Evolutionary conservation across 192 early-diverging fungal species (phyloP).

Genomic region (Tieghemiomyces parasiticus): DNA sequence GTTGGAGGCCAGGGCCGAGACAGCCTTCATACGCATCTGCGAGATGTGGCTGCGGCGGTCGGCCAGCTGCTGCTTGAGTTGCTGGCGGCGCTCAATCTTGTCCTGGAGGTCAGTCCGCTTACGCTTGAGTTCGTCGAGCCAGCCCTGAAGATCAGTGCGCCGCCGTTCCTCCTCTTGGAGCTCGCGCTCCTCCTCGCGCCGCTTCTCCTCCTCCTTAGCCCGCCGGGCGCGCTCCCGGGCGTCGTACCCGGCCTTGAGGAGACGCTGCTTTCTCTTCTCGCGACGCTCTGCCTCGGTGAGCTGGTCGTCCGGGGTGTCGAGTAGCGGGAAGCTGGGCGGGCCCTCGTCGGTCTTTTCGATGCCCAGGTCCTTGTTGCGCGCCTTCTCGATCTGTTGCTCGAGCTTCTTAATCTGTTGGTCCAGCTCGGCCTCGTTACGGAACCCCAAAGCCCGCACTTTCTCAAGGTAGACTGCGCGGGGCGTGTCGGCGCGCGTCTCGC

Average conservation of each 20-base stretch:
- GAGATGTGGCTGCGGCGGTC: slow-evolving; percentile 81
- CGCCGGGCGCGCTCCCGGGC: slow-evolving; percentile 51
- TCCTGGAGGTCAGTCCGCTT: slow-evolving; percentile 45
- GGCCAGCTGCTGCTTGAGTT: slow-evolving; percentile 57
- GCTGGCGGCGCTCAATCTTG: slow-evolving; percentile 50
- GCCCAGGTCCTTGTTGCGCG: slow-evolving; percentile 67
- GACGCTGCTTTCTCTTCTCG: slow-evolving; percentile 74
- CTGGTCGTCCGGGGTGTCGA: slow-evolving; percentile 65
- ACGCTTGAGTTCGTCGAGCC: slow-evolving; percentile 50
- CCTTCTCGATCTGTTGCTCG: slow-evolving; percentile 46
- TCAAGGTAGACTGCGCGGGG: slow-evolving; percentile 11
- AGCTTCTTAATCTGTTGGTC: slow-evolving; percentile 54
- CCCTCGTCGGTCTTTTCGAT: slow-evolving; percentile 67
- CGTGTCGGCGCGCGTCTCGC: slow-evolving; percentile 16
- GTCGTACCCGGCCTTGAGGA: slow-evolving; percentile 62
- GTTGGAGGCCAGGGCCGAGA: slow-evolving; percentile 60
- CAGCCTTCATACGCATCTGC: slow-evolving; percentile 68
- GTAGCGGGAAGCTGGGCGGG: slow-evolving; percentile 52
- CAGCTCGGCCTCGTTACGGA: slow-evolving; percentile 47
- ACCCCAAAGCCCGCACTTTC: slow-evolving; percentile 18
- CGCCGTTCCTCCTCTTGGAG: slow-evolving; percentile 60
- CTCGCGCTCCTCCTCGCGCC: slow-evolving; percentile 34
- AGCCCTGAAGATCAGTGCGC: slow-evolving; percentile 44
- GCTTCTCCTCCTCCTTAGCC: slow-evolving; percentile 51
- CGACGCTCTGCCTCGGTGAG: slow-evolving; percentile 61